Evolutionary conservation across 1,284 basidiomycete genomes (phyloP), one percentile per base, ranked within the genome.

Genomic region (Cutaneotrichosporon sp.): DNA sequence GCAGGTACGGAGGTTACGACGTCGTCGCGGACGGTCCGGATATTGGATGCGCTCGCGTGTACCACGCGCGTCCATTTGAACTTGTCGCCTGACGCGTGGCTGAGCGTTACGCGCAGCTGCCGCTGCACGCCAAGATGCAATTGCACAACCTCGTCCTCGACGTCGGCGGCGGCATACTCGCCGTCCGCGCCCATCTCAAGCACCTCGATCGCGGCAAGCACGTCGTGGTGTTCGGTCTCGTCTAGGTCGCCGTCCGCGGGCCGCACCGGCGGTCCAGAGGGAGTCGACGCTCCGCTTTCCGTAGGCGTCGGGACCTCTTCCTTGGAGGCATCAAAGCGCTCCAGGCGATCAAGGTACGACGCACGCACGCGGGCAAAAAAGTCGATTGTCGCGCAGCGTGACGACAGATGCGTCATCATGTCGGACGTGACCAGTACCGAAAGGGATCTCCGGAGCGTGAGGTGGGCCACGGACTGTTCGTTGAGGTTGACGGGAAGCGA

Each of bases 51-150:
- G 5, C 56, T 62, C 13, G 66, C 58, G 30, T 66, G 60, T 10
- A 53, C 49, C 37, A 96, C 78, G 55, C 84, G 83, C 33, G 81
- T 80, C 93, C 93, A 97, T 4, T 85, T 84, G 50, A 97, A 81
- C 59, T 92, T 86, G 38, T 82, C 81, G 0, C 94, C 94, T 8
- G 93, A 96, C 66, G 90, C 87, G 50, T 90, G 93, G 14, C 83
- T 84, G 26, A 97, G 76, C 1, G 81, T 81, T 48, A 98, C 73
- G 26, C 83, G 76, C 47, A 98, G 73, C 20, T 89, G 84, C 21
- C 96, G 81, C 69, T 98, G 94, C 20, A 97, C 76, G 8, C 94
- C 94, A 74, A 97, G 96, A 63, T 91, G 89, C 15, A 97, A 79
- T 59, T 84, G 85, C 71, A 97, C 94, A 43, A 84, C 83, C 9